A percentile compares a stretch with the other conserved stretches of the same genome.
Conservation (phyloP, 2,329 filamentous ascomycete genomes). For the Ophiostoma populinum region DNA sequence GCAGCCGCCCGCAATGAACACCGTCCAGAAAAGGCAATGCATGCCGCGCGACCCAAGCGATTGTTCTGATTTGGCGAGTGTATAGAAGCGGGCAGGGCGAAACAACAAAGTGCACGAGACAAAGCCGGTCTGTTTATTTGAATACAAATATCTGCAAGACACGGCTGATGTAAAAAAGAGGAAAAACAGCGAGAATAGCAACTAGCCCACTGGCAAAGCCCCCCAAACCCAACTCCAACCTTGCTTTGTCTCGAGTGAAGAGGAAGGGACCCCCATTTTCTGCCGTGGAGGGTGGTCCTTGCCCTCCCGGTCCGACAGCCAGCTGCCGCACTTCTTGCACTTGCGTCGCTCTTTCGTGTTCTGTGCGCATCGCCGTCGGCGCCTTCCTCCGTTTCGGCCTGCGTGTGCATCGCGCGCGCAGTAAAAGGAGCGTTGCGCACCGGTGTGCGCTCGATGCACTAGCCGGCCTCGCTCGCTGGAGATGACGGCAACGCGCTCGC, state of each 20-base stretch:
- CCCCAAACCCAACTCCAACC: no score
- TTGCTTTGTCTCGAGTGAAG: slow-evolving; percentile 1
- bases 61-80: no score
- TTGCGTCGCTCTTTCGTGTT: slow-evolving; percentile 1
- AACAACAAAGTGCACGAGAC: not conserved
- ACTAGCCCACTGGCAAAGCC: slow-evolving; percentile 2
- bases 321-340: not conserved
- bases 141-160: not conserved
- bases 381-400: no score
- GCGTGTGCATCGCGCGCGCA: not conserved
- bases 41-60: no score
- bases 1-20: no score
- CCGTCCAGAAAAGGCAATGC: no score
- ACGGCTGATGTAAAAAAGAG: not conserved
- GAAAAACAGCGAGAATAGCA: not conserved
- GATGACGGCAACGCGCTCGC: not conserved
- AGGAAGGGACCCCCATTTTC: slow-evolving; percentile 4
- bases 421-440: no score
- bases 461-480: not conserved
- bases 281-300: not conserved
- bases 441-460: no score
- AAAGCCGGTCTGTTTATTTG: not conserved
- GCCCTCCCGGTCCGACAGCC: not conserved
- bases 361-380: not conserved
- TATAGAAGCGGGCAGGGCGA: no score